Evolutionary conservation across 441 rosid species (phyloP), one percentile per base, ranked within the genome.

Genomic region (Syzygium malaccense): DNA sequence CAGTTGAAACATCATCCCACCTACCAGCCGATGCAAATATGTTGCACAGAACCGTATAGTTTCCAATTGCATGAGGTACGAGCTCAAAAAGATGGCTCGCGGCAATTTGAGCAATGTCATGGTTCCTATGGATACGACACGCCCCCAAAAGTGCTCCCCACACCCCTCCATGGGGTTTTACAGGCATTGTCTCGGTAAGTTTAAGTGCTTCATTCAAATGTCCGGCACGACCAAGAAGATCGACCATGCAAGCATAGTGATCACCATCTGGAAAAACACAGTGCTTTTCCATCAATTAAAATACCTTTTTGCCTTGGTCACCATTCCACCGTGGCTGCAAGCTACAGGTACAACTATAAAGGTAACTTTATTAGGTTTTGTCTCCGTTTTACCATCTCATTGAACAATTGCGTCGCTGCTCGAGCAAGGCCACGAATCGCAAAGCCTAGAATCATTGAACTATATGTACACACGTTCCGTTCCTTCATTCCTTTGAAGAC

Each of bases 101-200:
- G 54, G 98, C 98, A 88, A 96, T 91, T 87, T 91, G 90, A 84
- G 98, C 99, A 56, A 96, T 89, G 62, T 96, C 97, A 28, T 97
- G 94, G 90, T 94, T 89, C n/a, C 90, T 84, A 90, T 96, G 96
- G 86, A 94, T 93, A 55, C 93, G 94, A 86, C 98, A 97, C 48
- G 98, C 97, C 88, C 98, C 98, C 20, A 96, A 98, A 86, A 97
- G 90, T 33, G 99, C 98, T 86, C 99, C 99, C 99, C 98, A 97
- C 37, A 94, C 95, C 55, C 94, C 96, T 68, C 91, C 96, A 88
- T 92, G 91, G 86, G 97, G 94, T 78, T 96, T 88, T 56, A 91
- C 85, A 4, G 96, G 92, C 96, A 97, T 95, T 12, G 90, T 92
- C 88, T 92, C 57, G 25, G 90, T 93, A 88, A 96, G 89, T 68